Percentiles rank a stretch among this genome's conserved stretches.
Evolutionary conservation across 2,329 filamentous ascomycete species (phyloP).

Genomic region (Cordyceps cateniannulata): DNA sequence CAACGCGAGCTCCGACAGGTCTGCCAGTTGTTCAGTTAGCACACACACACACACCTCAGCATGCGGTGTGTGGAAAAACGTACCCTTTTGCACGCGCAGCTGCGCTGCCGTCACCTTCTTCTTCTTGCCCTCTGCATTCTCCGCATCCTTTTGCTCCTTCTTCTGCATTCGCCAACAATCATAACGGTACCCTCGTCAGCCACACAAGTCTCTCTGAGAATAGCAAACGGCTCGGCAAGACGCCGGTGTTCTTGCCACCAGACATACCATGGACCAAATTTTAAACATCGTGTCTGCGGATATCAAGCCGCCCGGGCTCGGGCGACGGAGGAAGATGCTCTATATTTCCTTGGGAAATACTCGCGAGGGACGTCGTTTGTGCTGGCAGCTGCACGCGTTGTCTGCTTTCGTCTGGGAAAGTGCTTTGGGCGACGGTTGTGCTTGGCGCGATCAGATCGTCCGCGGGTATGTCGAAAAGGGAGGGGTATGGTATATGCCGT

Average conservation of each 20-base stretch:
- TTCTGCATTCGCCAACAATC: constrained; percentile 53
- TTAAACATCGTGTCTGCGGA: constrained; percentile 72
- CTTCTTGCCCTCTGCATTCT: constrained; percentile 82
- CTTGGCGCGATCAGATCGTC: too few relatives aligned
- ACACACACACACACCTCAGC: too few relatives aligned
- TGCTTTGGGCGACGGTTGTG: not conserved
- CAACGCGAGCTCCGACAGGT: constrained; percentile 74
- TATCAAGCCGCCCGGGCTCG: constrained; percentile 15
- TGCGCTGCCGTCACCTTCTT: constrained; percentile 98
- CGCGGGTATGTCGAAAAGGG: not conserved
- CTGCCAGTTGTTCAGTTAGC: constrained; percentile 34
- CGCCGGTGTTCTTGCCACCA: not conserved
- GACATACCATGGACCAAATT: constrained; percentile 93
- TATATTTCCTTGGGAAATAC: not conserved
- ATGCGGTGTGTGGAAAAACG: not conserved
- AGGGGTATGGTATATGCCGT: not conserved
- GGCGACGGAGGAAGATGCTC: not conserved
- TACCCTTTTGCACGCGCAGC: constrained; percentile 91
- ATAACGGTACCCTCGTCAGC: constrained; percentile 23
- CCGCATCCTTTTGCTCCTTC: constrained; percentile 93
- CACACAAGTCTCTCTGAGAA: not conserved
- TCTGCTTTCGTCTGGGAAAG: not conserved
- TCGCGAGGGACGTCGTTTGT: not conserved
- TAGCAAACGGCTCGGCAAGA: not conserved
- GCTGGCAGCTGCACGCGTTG: not conserved